Base-by-base conservation (phyloP, 2,329 filamentous ascomycete species). In the Aspergillus felis region DNA sequence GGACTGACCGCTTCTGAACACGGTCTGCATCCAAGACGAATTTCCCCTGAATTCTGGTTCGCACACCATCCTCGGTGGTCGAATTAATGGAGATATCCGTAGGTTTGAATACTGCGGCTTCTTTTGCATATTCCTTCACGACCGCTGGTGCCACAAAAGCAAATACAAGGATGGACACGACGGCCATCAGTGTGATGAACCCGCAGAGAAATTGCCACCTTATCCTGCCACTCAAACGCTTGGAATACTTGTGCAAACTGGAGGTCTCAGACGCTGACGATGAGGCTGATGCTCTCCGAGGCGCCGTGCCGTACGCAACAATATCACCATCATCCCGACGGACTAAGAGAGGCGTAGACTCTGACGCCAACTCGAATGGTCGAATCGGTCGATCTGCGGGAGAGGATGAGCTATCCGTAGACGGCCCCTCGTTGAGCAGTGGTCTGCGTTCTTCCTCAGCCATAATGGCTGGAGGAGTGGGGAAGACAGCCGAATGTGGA, bases 11-110 rank as follows among this genome's bases (percentile, higher is more conserved):
- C 64, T 89, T 89, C 60, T 82, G 75, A 22, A 97, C 92, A 52
- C 86, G 86, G 4, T 84, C 84, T 0, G 88, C 88, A 72, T 97
- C 91, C 63, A 99, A 84, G 47, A 81, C 82, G 68, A 97, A 91
- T 55, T 89, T 88, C 22, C 90, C 93, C 68, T 92, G 88, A 50
- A 99, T 81, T 61, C 91, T 87, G 32, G 91, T 89, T 60, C 83
- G 85, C 8, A 97, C 84, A 12, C 94, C 93, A 57, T 87, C 82
- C 7, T 85, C 70, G 0, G 91, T 97, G 63, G 97, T 89, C 2
- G 89, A 91, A 67, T 94, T 89, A 58, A 99, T 86, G 1, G 92
- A 91, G 22, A 99, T 76, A 64, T 87, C 89, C 5, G 88, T 92
- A 1, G 94, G 91, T 69, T 92, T 86, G 63, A 99, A 84, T 20